Conservation (phyloP, 2,329 filamentous ascomycete species). For the Grosmannia clavigera region DNA sequence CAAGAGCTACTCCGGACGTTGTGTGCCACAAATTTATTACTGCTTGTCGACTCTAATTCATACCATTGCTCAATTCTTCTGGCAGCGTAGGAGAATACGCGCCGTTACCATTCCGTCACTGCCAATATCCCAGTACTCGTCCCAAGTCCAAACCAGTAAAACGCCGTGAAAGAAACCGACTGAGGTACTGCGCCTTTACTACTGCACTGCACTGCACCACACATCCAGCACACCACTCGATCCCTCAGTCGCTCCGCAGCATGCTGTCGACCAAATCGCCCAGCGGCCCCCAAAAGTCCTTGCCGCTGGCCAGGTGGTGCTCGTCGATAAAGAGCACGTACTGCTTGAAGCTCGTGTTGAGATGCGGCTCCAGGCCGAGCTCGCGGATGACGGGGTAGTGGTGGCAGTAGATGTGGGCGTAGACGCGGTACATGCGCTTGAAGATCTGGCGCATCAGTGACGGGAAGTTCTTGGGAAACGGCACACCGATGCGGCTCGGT, state of each 20-base stretch:
- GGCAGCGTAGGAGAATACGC: too few species aligned
- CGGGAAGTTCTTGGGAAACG: conserved; percentile 88
- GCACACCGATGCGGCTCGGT: conserved; percentile 87
- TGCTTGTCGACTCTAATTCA: too few species aligned
- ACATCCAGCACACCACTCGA: neutral
- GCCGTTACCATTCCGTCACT: too few species aligned
- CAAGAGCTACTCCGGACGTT: too few species aligned
- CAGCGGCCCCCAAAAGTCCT: conserved; percentile 94
- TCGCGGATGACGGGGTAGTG: conserved; percentile 96
- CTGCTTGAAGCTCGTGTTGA: conserved; percentile 99
- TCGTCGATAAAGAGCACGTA: conserved; percentile 98
- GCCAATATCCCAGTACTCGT: too few species aligned
- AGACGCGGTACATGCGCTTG: conserved; percentile 97
- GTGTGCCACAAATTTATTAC: too few species aligned
- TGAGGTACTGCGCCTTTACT: too few species aligned
- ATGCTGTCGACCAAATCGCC: conserved; percentile 97
- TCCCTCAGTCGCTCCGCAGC: conserved; percentile 70
- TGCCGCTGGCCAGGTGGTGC: conserved; percentile 79
- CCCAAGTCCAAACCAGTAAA: neutral
- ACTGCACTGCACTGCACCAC: too few species aligned
- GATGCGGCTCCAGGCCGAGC: conserved; percentile 86
- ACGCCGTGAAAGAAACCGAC: neutral
- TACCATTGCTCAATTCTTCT: too few species aligned
- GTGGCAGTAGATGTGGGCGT: conserved; percentile 99
- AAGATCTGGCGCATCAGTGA: conserved; percentile 87